phyloP scores from a whole-genome alignment of 306 rosid species.

The Trifolium subterraneum region DNA sequence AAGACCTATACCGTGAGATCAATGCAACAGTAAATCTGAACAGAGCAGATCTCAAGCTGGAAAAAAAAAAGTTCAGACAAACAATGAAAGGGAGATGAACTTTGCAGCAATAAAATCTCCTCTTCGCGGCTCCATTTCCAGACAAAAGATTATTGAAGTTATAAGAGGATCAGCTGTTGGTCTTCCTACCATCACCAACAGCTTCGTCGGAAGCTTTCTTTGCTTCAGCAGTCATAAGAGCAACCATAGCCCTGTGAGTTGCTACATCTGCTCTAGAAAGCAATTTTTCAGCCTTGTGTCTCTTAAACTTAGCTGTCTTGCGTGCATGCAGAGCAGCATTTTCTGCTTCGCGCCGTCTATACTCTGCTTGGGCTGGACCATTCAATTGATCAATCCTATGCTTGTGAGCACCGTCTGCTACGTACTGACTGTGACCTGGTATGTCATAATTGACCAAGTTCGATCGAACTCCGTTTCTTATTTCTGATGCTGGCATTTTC shows the following conservation, averaged over 20 bases:
- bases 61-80: slow-evolving; percentile 36
- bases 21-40: slow-evolving; percentile 49
- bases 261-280: slow-evolving; percentile 78
- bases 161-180: slow-evolving; percentile 9
- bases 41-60: slow-evolving; percentile 51
- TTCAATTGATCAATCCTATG: slow-evolving; percentile 60
- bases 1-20: slow-evolving; percentile 55
- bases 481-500: slow-evolving; percentile 49
- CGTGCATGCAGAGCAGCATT: slow-evolving; percentile 71
- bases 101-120: slow-evolving; percentile 39
- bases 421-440: slow-evolving; percentile 55
- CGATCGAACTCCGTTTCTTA: slow-evolving; percentile 60
- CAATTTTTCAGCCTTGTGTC: slow-evolving; percentile 74
- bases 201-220: slow-evolving; percentile 62
- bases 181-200: slow-evolving; percentile 44
- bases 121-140: slow-evolving; percentile 33
- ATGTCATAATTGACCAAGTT: slow-evolving; percentile 51
- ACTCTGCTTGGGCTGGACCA: slow-evolving; percentile 69
- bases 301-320: slow-evolving; percentile 67
- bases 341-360: slow-evolving; percentile 62
- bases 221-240: slow-evolving; percentile 94
- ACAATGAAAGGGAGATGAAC: slow-evolving; percentile 41
- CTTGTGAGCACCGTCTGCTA: slow-evolving; percentile 54
- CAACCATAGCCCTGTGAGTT: slow-evolving; percentile 83
- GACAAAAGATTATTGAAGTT: slow-evolving; percentile 34